Evolutionary conservation across 441 rosid genomes (phyloP), one percentile per base, ranked within the genome.

Genomic region (Omphalea diandra): DNA sequence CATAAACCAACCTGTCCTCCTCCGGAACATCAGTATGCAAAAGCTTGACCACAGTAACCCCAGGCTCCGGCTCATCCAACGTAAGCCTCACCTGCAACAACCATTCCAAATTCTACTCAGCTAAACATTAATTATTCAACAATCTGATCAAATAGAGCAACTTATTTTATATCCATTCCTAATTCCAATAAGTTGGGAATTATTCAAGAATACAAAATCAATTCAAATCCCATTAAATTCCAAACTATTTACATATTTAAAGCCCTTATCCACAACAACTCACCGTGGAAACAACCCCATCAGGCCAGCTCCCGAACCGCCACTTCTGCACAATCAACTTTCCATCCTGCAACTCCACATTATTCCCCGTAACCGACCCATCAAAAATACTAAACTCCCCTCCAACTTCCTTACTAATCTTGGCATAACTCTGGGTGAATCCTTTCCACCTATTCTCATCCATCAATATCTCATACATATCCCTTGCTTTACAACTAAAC

Each of bases 241-340:
- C 44, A 68, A 14, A 53, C 12, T 27, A n/a, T 53, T 22, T 47
- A 22, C 49, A 14, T 36, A 36, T 10, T 7, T n/a, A 5, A n/a
- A 52, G 38, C 54, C 59, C n/a, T n/a, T n/a, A n/a, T n/a, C n/a
- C n/a, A n/a, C n/a, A n/a, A n/a, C 6, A 6, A 60, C 87, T 65
- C 69, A 94, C 98, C 40, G 90, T 87, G 1, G 98, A 94, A 67
- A 84, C 83, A 75, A 87, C 57, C 61, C 96, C 97, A 74, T 94
- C 98, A 55, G 97, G 91, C 98, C 98, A 94, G 77, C 89, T 94
- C 33, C 97, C 98, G 18, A 94, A 91, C 69, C 98, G 81, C 98
- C 98, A 94, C 35, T 82, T 85, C 82, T 94, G 98, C 55, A 90
- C 87, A 74, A 94, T 91, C 87, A 91, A 67, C 73, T 91, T 91